These are phyloP conservation scores for Exophiala bonariae DNA, from an alignment of 2,329 filamentous ascomycete genomes.

Conservation along the genomic window DNA sequence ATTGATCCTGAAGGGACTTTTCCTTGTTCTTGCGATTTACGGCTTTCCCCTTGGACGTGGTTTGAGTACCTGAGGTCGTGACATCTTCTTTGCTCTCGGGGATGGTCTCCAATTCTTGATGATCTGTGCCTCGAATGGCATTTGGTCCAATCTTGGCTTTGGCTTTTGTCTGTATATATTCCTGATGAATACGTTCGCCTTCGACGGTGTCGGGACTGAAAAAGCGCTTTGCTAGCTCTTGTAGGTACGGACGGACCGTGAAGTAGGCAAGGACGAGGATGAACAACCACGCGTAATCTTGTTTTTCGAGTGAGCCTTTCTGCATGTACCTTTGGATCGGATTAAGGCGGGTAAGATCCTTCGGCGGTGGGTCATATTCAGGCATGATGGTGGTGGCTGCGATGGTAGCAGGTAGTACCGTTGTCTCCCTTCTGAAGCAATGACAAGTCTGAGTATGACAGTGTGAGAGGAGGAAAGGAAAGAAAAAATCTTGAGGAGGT, in stretches of 20 bases:
- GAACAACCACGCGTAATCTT: constrained; percentile 24
- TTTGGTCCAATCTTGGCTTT: constrained; percentile 26
- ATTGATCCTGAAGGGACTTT: constrained; percentile 24
- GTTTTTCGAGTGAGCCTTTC: constrained; percentile 24
- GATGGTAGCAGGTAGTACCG: too few relatives aligned
- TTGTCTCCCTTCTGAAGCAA: too few relatives aligned
- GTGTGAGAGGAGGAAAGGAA: too few relatives aligned
- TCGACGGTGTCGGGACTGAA: constrained; percentile 16
- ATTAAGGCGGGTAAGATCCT: constrained; percentile 26
- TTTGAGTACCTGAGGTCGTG: constrained; percentile 11
- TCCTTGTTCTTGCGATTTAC: constrained; percentile 27
- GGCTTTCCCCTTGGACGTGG: constrained; percentile 15
- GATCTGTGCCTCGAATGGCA: constrained; percentile 21
- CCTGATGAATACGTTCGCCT: constrained; percentile 16
- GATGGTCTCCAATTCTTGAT: constrained; percentile 11
- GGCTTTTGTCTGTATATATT: constrained; percentile 15
- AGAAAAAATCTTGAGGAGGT: too few relatives aligned
- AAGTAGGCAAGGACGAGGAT: constrained; percentile 25
- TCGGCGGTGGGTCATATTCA: constrained; percentile 23
- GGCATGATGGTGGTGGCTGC: constrained; percentile 16
- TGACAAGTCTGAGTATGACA: too few relatives aligned
- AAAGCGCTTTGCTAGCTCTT: constrained; percentile 22
- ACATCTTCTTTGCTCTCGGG: constrained; percentile 11
- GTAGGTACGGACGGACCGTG: constrained; percentile 23
- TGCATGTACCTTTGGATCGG: constrained; percentile 29